phyloP scores from a whole-genome alignment of 2,329 filamentous ascomycete species.

The Clonostachys solani region DNA sequence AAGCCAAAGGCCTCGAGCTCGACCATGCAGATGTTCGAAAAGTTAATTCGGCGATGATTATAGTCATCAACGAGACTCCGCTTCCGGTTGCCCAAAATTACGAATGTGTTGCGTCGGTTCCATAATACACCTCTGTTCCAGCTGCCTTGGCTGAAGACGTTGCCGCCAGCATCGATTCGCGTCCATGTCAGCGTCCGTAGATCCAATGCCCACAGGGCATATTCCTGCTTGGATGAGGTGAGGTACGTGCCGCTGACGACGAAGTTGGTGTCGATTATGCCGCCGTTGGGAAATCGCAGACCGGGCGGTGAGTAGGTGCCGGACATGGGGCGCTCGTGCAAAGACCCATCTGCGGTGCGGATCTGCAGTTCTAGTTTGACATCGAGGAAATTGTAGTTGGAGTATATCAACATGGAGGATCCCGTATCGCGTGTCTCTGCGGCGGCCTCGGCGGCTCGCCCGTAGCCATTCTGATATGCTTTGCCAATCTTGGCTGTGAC shows the following conservation, averaged over 20 bases:
- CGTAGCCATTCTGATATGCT: constrained; percentile 34
- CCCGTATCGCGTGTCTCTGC: constrained; percentile 40
- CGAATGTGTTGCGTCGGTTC: constrained; percentile 90
- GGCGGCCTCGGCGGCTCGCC: constrained; percentile 40
- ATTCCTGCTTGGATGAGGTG: constrained; percentile 97
- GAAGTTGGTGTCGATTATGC: constrained; percentile 92
- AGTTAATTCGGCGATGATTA: constrained; percentile 96
- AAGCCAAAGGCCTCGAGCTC: constrained; percentile 96
- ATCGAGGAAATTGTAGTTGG: constrained; percentile 97
- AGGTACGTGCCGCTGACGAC: constrained; percentile 97
- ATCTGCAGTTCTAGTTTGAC: constrained; percentile 95
- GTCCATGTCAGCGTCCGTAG: constrained; percentile 87
- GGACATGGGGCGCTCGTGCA: constrained; percentile 87
- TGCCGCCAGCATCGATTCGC: constrained; percentile 90
- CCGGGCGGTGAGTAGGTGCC: constrained; percentile 85
- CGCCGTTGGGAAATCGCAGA: constrained; percentile 91
- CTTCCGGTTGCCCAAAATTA: constrained; percentile 91
- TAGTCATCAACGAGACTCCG: constrained; percentile 95
- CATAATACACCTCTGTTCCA: constrained; percentile 96
- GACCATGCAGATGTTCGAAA: constrained; percentile 93
- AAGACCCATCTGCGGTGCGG: constrained; percentile 73
- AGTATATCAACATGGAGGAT: constrained; percentile 90
- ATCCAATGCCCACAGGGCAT: constrained; percentile 93
- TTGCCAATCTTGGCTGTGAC: constrained; percentile 64
- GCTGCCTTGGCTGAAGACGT: constrained; percentile 92